phyloP scores from a whole-genome alignment of 2,329 filamentous ascomycete species.

The Domatiomyces globalis region DNA sequence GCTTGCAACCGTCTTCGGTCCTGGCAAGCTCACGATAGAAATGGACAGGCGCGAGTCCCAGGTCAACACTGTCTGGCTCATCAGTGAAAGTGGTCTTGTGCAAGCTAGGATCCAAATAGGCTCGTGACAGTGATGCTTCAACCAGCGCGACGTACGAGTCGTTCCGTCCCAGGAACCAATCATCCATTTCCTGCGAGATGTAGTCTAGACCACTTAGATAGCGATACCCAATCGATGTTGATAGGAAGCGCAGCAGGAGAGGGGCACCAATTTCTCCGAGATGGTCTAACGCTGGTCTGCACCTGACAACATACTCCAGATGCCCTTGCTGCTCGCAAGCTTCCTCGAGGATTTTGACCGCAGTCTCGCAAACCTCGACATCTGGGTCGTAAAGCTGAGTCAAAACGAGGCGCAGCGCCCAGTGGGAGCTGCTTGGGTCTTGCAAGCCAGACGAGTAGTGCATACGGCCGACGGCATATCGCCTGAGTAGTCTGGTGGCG shows the following conservation, averaged over 20 bases:
- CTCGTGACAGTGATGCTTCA: conserved; percentile 83
- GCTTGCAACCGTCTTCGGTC: conserved; percentile 78
- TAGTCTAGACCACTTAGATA: conserved; percentile 95
- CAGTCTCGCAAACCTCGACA: conserved; percentile 87
- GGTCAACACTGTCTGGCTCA: conserved; percentile 44
- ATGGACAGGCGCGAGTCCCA: conserved; percentile 67
- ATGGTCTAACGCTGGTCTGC: conserved; percentile 84
- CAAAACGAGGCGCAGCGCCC: conserved; percentile 94
- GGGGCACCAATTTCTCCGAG: conserved; percentile 93
- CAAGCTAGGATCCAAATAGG: conserved; percentile 46
- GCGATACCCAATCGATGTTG: conserved; percentile 92
- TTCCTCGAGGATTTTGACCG: conserved; percentile 93
- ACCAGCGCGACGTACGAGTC: conserved; percentile 91
- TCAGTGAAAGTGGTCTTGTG: conserved; percentile 35
- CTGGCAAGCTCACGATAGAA: conserved; percentile 93
- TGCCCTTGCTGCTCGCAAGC: conserved; percentile 86
- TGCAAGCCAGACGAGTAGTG: conserved; percentile 24
- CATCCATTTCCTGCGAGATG: conserved; percentile 98
- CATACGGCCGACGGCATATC: conserved; percentile 57
- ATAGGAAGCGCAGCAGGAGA: conserved; percentile 77
- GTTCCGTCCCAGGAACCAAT: conserved; percentile 96
- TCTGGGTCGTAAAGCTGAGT: conserved; percentile 96
- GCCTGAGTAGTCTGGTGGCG: conserved; percentile 71
- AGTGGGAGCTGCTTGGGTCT: conserved; percentile 58
- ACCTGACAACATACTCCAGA: conserved; percentile 92